Evolutionary conservation across 192 early-diverging fungal genomes (phyloP).

Genomic region (Mortierella hygrophila): DNA sequence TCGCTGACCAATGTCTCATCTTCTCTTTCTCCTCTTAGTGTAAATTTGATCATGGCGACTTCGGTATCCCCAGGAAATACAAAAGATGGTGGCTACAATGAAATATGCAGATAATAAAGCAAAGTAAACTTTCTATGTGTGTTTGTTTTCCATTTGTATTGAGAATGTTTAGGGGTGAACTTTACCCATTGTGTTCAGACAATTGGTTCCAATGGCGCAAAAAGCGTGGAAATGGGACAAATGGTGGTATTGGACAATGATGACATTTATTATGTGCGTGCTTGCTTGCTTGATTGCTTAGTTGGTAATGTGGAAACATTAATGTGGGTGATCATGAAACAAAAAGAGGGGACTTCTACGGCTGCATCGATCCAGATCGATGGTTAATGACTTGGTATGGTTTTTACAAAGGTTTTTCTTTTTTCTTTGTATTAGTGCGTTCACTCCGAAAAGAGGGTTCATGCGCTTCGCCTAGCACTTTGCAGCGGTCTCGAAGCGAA

Average conservation of each 20-base stretch:
- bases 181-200: no score
- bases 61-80: not conserved
- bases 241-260: no score
- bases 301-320: no score
- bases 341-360: no score
- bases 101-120: conserved; percentile 35
- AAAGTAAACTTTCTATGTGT: conserved; percentile 8
- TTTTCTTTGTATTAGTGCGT: not conserved
- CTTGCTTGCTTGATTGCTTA: not conserved
- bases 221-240: no score
- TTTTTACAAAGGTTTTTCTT: not conserved
- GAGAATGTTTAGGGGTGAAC: no score
- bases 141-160: not conserved
- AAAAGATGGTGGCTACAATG: conserved; percentile 7
- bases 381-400: no score
- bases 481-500: conserved; percentile 35
- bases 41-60: conserved; percentile 27
- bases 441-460: not conserved
- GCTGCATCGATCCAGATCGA: no score
- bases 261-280: no score
- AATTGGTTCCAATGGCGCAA: no score
- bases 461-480: not conserved
- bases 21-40: conserved; percentile 17
- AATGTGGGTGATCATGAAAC: no score
- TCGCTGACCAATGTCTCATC: not conserved